These are phyloP conservation scores for Colletotrichum trifolii DNA, from an alignment of 2,329 filamentous ascomycete genomes.

Conservation along the genomic window DNA sequence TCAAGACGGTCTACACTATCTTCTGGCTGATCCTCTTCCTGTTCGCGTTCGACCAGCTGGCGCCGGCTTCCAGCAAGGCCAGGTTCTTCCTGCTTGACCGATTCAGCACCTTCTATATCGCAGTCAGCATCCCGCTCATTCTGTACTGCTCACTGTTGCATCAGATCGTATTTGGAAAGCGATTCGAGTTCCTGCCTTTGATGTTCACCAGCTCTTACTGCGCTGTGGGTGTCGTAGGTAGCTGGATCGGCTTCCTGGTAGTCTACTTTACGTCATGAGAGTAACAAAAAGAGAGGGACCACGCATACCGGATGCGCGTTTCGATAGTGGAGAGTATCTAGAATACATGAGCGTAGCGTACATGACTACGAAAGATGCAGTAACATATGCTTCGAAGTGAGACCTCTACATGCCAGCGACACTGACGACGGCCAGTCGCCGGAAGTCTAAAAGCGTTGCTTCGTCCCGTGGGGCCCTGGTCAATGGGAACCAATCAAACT, in stretches of 20 bases:
- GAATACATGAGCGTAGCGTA: not conserved
- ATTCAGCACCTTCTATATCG: conserved; percentile 90
- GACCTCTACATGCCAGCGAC: conserved; percentile 28
- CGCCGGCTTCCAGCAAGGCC: conserved; percentile 82
- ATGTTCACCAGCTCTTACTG: conserved; percentile 98
- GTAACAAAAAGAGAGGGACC: conserved; percentile 5
- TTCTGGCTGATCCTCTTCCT: conserved; percentile 91
- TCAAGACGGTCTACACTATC: conserved; percentile 93
- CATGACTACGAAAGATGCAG: conserved; percentile 3
- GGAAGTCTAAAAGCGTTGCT: conserved; percentile 34
- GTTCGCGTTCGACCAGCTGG: conserved; percentile 85
- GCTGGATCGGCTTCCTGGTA: conserved; percentile 93
- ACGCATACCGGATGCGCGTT: not conserved
- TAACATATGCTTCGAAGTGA: conserved; percentile 1
- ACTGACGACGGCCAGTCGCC: conserved; percentile 16
- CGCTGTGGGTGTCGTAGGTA: conserved; percentile 92
- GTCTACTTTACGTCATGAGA: conserved; percentile 79
- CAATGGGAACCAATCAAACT: conserved; percentile 24
- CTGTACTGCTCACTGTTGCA: conserved; percentile 89
- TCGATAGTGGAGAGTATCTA: not conserved
- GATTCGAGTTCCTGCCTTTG: conserved; percentile 89
- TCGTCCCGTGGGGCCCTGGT: conserved; percentile 28
- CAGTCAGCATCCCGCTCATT: conserved; percentile 88
- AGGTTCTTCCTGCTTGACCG: conserved; percentile 91
- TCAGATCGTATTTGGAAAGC: conserved; percentile 82